These are phyloP conservation scores for Neurospora pannonica DNA, from an alignment of 495 filamentous ascomycete species.

Conservation along the genomic window DNA sequence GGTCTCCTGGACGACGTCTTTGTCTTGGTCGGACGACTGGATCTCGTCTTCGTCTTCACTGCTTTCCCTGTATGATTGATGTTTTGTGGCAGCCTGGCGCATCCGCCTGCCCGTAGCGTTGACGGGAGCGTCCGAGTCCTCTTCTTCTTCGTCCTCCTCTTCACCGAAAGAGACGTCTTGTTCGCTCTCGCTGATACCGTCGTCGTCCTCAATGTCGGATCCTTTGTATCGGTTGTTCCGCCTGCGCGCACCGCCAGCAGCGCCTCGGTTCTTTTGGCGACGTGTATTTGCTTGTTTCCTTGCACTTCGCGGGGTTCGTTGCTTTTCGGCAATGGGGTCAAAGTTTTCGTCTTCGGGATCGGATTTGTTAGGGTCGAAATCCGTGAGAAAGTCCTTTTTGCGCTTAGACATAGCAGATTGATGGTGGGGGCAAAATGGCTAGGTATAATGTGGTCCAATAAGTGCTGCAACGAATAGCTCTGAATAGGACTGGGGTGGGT, in stretches of 20 bases:
- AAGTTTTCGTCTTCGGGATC: constrained; percentile 81
- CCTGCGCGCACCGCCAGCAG: constrained; percentile 31
- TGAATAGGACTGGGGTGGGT: neutral
- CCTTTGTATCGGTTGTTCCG: constrained; percentile 41
- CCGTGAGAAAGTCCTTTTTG: constrained; percentile 48
- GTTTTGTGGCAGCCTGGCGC: constrained; percentile 48
- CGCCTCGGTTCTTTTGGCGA: constrained; percentile 4
- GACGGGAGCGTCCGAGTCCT: constrained; percentile 48
- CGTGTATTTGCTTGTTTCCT: constrained; percentile 31
- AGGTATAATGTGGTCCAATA: neutral
- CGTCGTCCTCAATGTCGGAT: constrained; percentile 62
- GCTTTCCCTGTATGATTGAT: constrained; percentile 38
- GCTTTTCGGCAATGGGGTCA: constrained; percentile 37
- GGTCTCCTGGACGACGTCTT: constrained; percentile 11
- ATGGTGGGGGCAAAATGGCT: neutral
- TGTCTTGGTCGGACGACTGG: constrained; percentile 23
- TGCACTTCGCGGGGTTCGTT: constrained; percentile 25
- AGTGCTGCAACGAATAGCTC: neutral
- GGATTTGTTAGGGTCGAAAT: constrained; percentile 72
- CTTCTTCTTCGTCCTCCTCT: constrained; percentile 53
- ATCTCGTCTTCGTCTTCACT: constrained; percentile 28
- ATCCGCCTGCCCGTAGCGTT: constrained; percentile 62
- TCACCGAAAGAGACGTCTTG: constrained; percentile 47
- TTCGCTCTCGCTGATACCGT: constrained; percentile 44
- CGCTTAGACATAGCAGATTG: constrained; percentile 42